phyloP scores from a whole-genome alignment of 1,284 basidiomycete genomes.

The Sporisorium scitamineum region DNA sequence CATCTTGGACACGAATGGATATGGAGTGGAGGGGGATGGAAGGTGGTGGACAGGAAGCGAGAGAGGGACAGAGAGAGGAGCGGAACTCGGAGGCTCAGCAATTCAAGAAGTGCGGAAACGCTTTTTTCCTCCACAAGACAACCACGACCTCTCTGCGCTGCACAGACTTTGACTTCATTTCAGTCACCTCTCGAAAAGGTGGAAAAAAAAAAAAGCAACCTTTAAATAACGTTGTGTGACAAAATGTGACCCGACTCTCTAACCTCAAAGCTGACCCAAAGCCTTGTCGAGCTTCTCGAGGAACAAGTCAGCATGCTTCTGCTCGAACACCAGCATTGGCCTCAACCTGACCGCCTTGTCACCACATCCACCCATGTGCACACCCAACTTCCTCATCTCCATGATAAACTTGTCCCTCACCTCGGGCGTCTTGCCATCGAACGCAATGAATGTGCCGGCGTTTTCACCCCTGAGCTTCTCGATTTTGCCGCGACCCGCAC shows the following conservation, averaged over 20 bases:
- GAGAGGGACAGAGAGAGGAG: background rate
- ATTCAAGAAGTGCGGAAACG: conserved; percentile 11
- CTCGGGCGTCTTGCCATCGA: conserved; percentile 70
- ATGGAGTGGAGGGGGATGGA: background rate
- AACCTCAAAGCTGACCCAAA: conserved; percentile 22
- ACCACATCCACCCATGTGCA: conserved; percentile 71
- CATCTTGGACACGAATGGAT: conserved; percentile 5
- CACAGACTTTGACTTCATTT: background rate
- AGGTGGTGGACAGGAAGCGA: background rate
- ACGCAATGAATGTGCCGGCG: conserved; percentile 73
- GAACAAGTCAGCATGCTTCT: conserved; percentile 71
- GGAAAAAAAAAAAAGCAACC: background rate
- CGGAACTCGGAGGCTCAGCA: conserved; percentile 17
- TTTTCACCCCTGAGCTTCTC: conserved; percentile 72
- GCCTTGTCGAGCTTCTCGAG: conserved; percentile 66
- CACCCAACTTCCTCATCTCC: conserved; percentile 71
- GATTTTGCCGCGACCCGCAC: conserved; percentile 56
- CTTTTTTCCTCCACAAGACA: conserved; percentile 23
- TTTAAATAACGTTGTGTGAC: background rate
- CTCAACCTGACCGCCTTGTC: conserved; percentile 71
- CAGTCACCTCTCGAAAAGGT: background rate
- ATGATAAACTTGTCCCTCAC: conserved; percentile 71
- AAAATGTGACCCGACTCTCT: background rate
- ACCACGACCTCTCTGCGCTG: background rate
- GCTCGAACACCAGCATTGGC: conserved; percentile 72